These are phyloP conservation scores for Silene noctiflora DNA, from an alignment of 179 eudicot species.

Conservation along the genomic window DNA sequence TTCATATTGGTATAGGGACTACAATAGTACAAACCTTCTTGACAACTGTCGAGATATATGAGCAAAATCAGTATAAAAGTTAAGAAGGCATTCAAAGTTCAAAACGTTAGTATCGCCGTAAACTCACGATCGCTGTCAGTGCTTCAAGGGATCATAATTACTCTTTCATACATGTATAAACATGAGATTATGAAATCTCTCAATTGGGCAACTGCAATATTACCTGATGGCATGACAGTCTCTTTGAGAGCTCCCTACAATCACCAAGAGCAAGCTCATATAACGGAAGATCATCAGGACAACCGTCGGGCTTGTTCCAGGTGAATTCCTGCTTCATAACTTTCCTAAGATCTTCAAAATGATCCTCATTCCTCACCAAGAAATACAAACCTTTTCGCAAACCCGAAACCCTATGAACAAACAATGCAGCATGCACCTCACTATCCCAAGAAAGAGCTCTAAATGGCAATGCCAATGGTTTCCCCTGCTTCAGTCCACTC, in stretches of 20 bases:
- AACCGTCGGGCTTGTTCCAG: conserved; percentile 86
- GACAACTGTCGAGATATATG: not conserved
- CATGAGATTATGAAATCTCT: conserved; percentile 2
- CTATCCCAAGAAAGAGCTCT: conserved; percentile 78
- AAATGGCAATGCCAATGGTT: conserved; percentile 78
- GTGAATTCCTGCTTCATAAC: conserved; percentile 59
- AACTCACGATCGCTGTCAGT: not conserved
- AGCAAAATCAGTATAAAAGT: not conserved
- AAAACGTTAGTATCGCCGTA: not conserved
- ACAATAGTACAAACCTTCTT: not conserved
- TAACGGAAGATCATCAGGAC: conserved; percentile 74
- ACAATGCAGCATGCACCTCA: conserved; percentile 82
- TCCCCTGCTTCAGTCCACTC: conserved; percentile 51
- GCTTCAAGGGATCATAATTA: not conserved
- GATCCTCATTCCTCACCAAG: conserved; percentile 82
- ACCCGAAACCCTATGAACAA: conserved; percentile 82
- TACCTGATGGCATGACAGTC: conserved; percentile 93
- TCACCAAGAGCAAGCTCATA: conserved; percentile 67
- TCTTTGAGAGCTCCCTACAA: conserved; percentile 51
- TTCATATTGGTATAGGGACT: not conserved
- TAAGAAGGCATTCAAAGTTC: not conserved
- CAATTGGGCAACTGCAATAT: not conserved
- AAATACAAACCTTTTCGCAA: conserved; percentile 78
- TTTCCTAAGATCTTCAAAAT: conserved; percentile 61
- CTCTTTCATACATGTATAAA: not conserved